Evolutionary conservation across 2,329 filamentous ascomycete species (phyloP).

Genomic region (Ophidiomyces ophidiicola): DNA sequence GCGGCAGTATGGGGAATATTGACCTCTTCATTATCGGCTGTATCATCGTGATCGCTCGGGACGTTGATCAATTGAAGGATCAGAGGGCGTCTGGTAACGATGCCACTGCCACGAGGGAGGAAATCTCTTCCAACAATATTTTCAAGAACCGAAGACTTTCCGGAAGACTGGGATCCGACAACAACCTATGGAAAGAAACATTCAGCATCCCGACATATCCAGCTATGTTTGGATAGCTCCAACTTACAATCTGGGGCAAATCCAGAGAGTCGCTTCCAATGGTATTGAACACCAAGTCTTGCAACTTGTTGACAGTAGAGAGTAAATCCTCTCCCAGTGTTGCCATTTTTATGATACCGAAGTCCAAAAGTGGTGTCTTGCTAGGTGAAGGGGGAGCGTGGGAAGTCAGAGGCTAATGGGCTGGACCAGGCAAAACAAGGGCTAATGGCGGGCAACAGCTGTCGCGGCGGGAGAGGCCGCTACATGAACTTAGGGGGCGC

Average conservation of each 20-base stretch:
- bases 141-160: constrained; percentile 96
- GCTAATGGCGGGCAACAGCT: constrained; percentile 1
- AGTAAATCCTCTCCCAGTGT: constrained; percentile 92
- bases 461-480: constrained; percentile 1
- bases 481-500: constrained; percentile 3
- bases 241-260: constrained; percentile 86
- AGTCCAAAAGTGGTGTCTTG: no score
- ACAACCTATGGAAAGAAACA: constrained; percentile 56
- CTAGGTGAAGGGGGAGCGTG: neutral
- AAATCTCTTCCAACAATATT: constrained; percentile 98
- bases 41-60: constrained; percentile 58
- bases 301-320: constrained; percentile 91
- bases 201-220: constrained; percentile 15
- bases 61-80: constrained; percentile 98
- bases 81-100: constrained; percentile 84
- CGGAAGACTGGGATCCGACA: constrained; percentile 93
- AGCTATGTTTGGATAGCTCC: constrained; percentile 1
- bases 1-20: constrained; percentile 65
- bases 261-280: constrained; percentile 98
- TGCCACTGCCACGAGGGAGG: constrained; percentile 87
- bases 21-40: constrained; percentile 51
- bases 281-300: constrained; percentile 98
- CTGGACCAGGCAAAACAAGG: neutral
- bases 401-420: neutral
- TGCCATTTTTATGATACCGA: constrained; percentile 56